Conservation (phyloP, 192 early-diverging fungal genomes). For the Radiomyces spectabilis region DNA sequence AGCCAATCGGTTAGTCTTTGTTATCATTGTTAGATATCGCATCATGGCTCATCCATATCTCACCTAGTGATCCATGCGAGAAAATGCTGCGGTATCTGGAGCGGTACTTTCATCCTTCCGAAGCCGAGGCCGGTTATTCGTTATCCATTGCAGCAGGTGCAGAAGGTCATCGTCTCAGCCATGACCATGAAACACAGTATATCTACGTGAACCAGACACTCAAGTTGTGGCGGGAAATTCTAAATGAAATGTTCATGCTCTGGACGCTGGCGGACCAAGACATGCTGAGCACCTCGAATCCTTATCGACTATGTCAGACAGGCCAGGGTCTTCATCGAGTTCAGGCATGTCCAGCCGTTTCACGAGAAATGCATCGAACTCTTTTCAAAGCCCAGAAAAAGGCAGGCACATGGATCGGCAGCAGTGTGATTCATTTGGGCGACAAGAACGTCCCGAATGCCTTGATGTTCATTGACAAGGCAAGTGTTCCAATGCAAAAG, state of each 20-base stretch:
- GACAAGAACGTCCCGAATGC: constrained; percentile 98
- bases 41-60: neutral
- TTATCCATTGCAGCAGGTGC: constrained; percentile 79
- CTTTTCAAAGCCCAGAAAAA: constrained; percentile 79
- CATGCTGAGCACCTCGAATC: constrained; percentile 57
- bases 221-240: constrained; percentile 91
- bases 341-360: constrained; percentile 79
- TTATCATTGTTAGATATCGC: neutral
- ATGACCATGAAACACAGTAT: constrained; percentile 91
- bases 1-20: constrained; percentile 48
- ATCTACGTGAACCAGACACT: constrained; percentile 91
- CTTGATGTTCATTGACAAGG: constrained; percentile 94
- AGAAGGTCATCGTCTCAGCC: constrained; percentile 83
- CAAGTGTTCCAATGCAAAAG: constrained; percentile 30
- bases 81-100: constrained; percentile 79
- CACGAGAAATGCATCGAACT: constrained; percentile 81
- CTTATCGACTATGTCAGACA: constrained; percentile 89
- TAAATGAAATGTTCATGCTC: constrained; percentile 96
- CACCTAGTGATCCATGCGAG: constrained; percentile 81
- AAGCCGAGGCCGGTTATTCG: constrained; percentile 53
- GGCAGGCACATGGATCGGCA: constrained; percentile 89
- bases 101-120: constrained; percentile 58
- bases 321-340: constrained; percentile 97
- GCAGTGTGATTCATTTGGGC: constrained; percentile 92
- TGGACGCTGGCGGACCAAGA: constrained; percentile 90